Percentiles rank a stretch among this genome's conserved stretches.
Evolutionary conservation across 2,329 filamentous ascomycete genomes (phyloP).

Genomic region (Colletotrichum sp.): DNA sequence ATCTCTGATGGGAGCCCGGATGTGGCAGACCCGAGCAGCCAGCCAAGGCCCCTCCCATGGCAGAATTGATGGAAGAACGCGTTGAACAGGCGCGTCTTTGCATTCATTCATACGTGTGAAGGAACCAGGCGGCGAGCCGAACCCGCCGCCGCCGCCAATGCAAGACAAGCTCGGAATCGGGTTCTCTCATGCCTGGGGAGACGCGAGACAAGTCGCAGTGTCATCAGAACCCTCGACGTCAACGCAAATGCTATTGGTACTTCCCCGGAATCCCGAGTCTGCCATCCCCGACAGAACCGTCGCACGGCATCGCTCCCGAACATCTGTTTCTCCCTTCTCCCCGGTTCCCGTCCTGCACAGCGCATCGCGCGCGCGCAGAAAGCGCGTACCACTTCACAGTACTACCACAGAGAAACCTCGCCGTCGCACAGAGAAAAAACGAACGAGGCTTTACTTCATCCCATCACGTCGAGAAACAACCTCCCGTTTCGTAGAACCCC

Average conservation of each 20-base stretch:
- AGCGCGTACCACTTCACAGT: background rate
- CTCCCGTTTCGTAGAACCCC: background rate
- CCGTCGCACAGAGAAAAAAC: background rate
- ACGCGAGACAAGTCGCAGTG: background rate
- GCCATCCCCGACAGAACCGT: background rate
- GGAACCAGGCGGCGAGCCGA: background rate
- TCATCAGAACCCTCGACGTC: background rate
- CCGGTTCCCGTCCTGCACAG: background rate
- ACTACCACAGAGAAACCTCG: background rate
- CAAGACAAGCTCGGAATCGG: background rate
- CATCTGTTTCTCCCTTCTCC: background rate
- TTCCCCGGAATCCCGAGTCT: background rate
- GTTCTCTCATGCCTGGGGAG: background rate
- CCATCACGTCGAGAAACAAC: constrained; percentile 7
- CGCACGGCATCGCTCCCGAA: constrained; percentile 5
- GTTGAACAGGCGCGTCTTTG: background rate
- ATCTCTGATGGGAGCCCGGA: background rate
- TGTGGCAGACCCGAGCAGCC: background rate
- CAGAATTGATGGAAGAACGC: background rate
- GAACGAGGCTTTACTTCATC: background rate
- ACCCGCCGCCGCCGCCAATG: background rate
- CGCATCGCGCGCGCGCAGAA: background rate
- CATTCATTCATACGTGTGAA: background rate
- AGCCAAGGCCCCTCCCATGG: background rate
- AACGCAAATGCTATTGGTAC: background rate